phyloP scores from a whole-genome alignment of 73 alveolate species.

The Breviolum minutum region DNA sequence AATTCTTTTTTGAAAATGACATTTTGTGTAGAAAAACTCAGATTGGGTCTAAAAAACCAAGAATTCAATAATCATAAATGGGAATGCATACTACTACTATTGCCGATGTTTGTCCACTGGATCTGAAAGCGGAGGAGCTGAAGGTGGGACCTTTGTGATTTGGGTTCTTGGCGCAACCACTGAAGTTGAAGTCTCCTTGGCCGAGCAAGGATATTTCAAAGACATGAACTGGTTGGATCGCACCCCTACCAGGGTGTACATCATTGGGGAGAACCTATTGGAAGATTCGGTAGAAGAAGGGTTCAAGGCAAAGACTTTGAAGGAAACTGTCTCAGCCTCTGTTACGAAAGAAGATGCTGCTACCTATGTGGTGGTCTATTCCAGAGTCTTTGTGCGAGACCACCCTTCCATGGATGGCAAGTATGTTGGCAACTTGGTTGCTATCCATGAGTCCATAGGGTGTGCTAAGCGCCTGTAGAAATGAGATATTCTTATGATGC shows the following conservation, averaged over 20 bases:
- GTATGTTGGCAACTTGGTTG: slow-evolving; percentile 66
- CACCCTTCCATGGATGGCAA: slow-evolving; percentile 73
- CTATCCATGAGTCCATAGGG: background rate
- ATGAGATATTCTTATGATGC: background rate
- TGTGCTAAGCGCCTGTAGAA: background rate
- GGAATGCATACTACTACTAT: background rate
- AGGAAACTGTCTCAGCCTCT: slow-evolving; percentile 23
- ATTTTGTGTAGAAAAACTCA: too few species aligned
- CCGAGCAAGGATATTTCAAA: slow-evolving; percentile 80
- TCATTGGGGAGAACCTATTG: slow-evolving; percentile 74
- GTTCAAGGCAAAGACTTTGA: background rate
- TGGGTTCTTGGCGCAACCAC: slow-evolving; percentile 76
- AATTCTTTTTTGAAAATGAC: too few species aligned
- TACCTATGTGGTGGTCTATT: slow-evolving; percentile 56
- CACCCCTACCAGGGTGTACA: slow-evolving; percentile 67
- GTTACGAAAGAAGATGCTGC: slow-evolving; percentile 90
- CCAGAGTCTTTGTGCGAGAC: slow-evolving; percentile 84
- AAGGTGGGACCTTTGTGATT: slow-evolving; percentile 24
- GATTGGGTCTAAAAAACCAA: too few species aligned
- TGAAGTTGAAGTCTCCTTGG: slow-evolving; percentile 90
- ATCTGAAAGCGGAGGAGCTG: background rate
- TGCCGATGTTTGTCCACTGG: background rate
- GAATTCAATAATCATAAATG: too few species aligned
- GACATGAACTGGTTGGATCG: slow-evolving; percentile 91
- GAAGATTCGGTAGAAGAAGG: slow-evolving; percentile 36